Percentiles rank a stretch among this genome's conserved stretches.
These are phyloP conservation scores for Sporothrix phasma DNA, from an alignment of 2,329 filamentous ascomycete genomes.

Conservation along the genomic window DNA sequence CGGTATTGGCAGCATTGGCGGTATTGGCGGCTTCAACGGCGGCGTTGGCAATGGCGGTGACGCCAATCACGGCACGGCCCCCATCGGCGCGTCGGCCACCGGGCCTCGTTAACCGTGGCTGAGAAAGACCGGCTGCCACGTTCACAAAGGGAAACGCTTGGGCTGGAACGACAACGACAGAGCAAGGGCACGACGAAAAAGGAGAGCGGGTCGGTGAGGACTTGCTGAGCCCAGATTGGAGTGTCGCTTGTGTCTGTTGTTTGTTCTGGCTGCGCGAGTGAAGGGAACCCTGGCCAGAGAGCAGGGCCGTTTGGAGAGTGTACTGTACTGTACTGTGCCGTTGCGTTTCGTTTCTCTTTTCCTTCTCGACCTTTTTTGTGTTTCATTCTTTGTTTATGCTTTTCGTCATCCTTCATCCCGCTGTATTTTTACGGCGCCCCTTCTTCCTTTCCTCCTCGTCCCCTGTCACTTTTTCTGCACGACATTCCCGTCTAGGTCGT, in stretches of 20 bases:
- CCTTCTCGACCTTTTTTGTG: neutral
- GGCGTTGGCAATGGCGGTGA: neutral
- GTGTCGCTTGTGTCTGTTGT: neutral
- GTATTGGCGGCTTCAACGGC: neutral
- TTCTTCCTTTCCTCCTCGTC: neutral
- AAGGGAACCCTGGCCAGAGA: neutral
- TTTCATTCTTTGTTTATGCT: neutral
- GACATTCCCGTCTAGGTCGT: slow-evolving; percentile 2
- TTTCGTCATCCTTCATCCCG: neutral
- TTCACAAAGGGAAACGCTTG: neutral
- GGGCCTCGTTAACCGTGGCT: neutral
- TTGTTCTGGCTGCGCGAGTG: neutral
- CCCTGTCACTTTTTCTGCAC: too few species aligned
- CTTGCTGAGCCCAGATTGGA: neutral
- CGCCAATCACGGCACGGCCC: neutral
- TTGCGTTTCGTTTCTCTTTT: neutral
- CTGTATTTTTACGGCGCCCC: neutral
- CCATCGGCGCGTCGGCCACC: neutral
- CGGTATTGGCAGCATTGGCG: neutral
- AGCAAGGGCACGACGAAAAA: neutral
- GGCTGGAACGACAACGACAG: neutral
- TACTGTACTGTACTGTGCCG: neutral
- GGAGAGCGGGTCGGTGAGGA: slow-evolving; percentile 16
- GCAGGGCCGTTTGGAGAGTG: neutral
- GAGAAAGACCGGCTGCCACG: neutral